Percentiles rank a stretch among this genome's conserved stretches.
Evolutionary conservation across 2,329 filamentous ascomycete genomes (phyloP).

Genomic region (Alternaria sp.): DNA sequence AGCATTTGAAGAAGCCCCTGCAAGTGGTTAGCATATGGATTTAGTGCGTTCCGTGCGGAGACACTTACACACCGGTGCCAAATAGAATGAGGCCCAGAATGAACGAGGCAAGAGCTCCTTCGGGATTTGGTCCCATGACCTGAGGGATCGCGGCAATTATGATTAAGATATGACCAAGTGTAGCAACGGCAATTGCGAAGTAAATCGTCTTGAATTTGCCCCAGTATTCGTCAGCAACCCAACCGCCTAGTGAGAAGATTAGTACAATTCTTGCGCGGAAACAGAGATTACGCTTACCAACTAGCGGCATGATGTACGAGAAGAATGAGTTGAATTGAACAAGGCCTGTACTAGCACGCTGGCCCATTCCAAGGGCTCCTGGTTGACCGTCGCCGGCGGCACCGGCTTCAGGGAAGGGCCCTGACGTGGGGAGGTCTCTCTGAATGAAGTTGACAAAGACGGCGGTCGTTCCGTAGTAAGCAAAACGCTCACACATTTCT

Average conservation of each 20-base stretch:
- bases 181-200: conserved; percentile 63
- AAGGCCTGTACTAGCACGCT: conserved; percentile 33
- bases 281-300: conserved; percentile 22
- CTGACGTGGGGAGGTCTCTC: conserved; percentile 57
- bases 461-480: conserved; percentile 40
- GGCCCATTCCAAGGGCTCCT: conserved; percentile 37
- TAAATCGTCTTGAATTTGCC: conserved; percentile 66
- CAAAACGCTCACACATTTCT: conserved; percentile 40
- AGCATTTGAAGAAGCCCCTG: conserved; percentile 50
- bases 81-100: conserved; percentile 55
- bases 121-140: conserved; percentile 41
- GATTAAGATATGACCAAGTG: conserved; percentile 61
- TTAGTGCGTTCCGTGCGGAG: background rate
- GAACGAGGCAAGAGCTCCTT: conserved; percentile 54
- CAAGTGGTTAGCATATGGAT: background rate
- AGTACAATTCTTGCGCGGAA: conserved; percentile 11
- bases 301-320: conserved; percentile 35
- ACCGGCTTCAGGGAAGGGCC: conserved; percentile 57
- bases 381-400: conserved; percentile 39
- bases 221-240: conserved; percentile 64
- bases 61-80: conserved; percentile 44
- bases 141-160: conserved; percentile 60
- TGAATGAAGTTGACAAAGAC: conserved; percentile 42
- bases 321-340: conserved; percentile 29
- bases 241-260: conserved; percentile 59